Base-by-base conservation (phyloP, 768 basidiomycete genomes). In the Tulasnella sp. region DNA sequence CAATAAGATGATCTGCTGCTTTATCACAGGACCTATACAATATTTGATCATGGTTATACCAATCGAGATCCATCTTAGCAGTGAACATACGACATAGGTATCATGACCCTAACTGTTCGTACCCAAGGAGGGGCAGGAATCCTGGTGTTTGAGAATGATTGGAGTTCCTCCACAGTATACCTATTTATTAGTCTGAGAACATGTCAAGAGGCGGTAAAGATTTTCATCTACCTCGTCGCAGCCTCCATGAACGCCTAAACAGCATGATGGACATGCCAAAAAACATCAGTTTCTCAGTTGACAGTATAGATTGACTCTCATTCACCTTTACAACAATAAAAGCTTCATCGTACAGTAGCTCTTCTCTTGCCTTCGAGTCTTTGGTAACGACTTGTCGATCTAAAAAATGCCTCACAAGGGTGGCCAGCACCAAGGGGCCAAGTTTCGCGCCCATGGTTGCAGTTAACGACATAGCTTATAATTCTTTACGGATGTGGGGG, bases 1-100 rank as follows among this genome's bases (percentile, higher is more conserved):
- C 69, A 51, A 91, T 79, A 41, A 96, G 71, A 56, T 78, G 65
- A 1, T 63, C 60, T 15, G 67, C 66, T 0, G 68, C 61, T n/a
- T 54, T 31, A 20, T 56, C 45, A 41, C 67, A 64, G 8, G 58
- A 55, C 4, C 58, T 41, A 22, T 28, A 67, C 61, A 9, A 62
- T 43, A 31, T 49, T 49, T 63, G 58, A 22, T 63, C 64, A n/a
- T 1, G 66, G 59, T 5, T 44, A 28, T 16, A 53, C 33, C 32
- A 63, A 62, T 28, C 58, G 49, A 3, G 56, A 32, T 16, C 57
- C 9, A 4, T 19, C 13, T 16, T 16, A 43, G 8, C 0, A 16
- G 19, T 22, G 29, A 32, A 24, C 48, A 27, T 33, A 32, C 56
- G 48, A 60, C 31, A 63, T 56, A 0, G 67, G 67, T 27, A 70